Evolutionary conservation across 2,329 filamentous ascomycete species (phyloP), one percentile per base, ranked within the genome.

Genomic region (Iodosphaeria phyllophila): DNA sequence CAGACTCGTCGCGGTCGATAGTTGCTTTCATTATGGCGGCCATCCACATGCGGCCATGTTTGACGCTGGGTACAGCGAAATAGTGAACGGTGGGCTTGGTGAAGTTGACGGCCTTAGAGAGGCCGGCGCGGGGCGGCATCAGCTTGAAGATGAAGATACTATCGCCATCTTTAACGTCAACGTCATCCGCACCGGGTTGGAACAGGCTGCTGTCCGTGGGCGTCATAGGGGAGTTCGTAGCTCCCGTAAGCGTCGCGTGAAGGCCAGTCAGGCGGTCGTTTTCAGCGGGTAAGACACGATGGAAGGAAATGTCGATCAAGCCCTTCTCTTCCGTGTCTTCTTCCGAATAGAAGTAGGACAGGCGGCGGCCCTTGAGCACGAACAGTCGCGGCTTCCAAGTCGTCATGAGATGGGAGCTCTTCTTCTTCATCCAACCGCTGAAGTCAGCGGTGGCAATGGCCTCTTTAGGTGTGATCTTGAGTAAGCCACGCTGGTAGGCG

Each of bases 401-500:
- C 3, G 83, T 83, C 74, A 98, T 92, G 17, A 95, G 59, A 41
- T 86, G 89, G 2, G 82, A 86, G 30, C 82, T 92, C 51, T 91
- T 84, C 63, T 98, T 98, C 60, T 89, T 95, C 89, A 98, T 98
- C 89, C 89, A 98, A 2, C 89, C 89, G 40, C 75, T 86, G 47
- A 92, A 95, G 43, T 98, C 86, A 28, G 82, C 86, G 32, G 70
- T 72, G 32, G 71, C 56, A 50, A 92, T 89, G 31, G 86, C 83
- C 43, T 92, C 80, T 28, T 71, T 60, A 0, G 89, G 89, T 0
- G 67, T 55, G 31, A 86, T 76, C 48, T 84, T 83, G 37, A 78
- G 65, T 20, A 95, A 54, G 0, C 89, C 89, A 16, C 79, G 74
- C 11, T 74, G 79, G 49, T 95, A 98, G 1, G 89, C 89, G 41